Evolutionary conservation across 192 early-diverging fungal species (phyloP), one percentile per base, ranked within the genome.

Genomic region (Rhizoclosmatium globosum): DNA sequence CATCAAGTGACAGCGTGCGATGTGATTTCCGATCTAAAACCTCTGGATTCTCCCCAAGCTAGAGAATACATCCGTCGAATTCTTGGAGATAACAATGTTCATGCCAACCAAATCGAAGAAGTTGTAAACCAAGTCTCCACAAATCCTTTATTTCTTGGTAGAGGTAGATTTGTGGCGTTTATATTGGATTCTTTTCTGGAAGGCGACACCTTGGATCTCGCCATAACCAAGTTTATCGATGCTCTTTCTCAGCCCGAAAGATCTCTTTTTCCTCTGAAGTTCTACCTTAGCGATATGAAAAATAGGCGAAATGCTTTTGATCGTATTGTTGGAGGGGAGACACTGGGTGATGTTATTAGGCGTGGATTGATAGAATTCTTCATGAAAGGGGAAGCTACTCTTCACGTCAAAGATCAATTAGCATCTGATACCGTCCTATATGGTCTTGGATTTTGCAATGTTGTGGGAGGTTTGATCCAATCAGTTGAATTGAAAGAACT

Each of bases 121-220:
- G 23, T 82, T 45, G 81, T 82, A 44, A 61, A 60, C 23, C 45
- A 43, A 59, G 58, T 82, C 38, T 60, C 68, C 4, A 45, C 68
- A 17, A 82, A 82, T 82, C 21, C 42, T 41, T 82, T 82, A 78
- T 82, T 80, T 44, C 81, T 82, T 43, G 81, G 81, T 58, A 64
- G 81, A 71, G 47, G 80, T n/a, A 48, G 81, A n/a, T 82, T 82
- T 60, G 41, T 82, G 31, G 81, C 81, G 21, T 82, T 74, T 75
- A 79, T 82, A 77, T 58, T 82, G 3, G 81, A 82, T 81, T 56
- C 57, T 4, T 82, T 78, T 68, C 43, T 73, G 43, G 44, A 47
- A n/a, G 65, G 50, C 60, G 74, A 82, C 17, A 60, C 82, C 56
- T 77, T 81, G 19, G 70, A 82, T 21, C 9, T 62, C 47, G 78